phyloP scores from a whole-genome alignment of 768 basidiomycete genomes.

The Rhizopogon vesiculosus region DNA sequence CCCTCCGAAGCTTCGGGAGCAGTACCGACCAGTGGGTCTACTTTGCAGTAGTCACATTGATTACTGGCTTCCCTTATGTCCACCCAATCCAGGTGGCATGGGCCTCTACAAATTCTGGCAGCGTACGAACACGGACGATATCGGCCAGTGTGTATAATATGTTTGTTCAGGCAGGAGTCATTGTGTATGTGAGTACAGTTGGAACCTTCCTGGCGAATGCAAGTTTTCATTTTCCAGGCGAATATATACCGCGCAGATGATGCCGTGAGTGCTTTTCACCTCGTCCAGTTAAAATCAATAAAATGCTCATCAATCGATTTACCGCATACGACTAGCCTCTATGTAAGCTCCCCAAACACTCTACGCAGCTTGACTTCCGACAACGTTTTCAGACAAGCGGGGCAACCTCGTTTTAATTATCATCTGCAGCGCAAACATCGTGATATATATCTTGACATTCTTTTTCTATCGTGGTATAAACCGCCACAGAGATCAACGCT shows the following conservation, averaged over 20 bases:
- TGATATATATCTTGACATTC: constrained; percentile 44
- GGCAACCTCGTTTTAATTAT: constrained; percentile 55
- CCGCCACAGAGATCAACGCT: constrained; percentile 40
- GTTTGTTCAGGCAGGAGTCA: constrained; percentile 54
- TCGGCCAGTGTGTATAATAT: constrained; percentile 53
- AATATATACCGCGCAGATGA: constrained; percentile 55
- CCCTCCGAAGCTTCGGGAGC: constrained; percentile 45
- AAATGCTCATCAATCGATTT: neutral
- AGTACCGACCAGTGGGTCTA: constrained; percentile 53
- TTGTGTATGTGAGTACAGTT: constrained; percentile 37
- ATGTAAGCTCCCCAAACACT: constrained; percentile 9
- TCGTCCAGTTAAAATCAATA: neutral
- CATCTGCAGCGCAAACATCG: constrained; percentile 51
- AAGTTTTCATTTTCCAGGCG: constrained; percentile 27
- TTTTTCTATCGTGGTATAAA: constrained; percentile 55
- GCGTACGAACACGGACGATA: constrained; percentile 49
- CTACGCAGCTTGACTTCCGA: neutral
- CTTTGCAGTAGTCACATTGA: constrained; percentile 46
- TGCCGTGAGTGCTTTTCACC: constrained; percentile 24
- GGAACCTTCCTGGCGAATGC: neutral
- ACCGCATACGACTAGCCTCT: constrained; percentile 10
- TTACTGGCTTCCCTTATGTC: constrained; percentile 48
- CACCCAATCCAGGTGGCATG: constrained; percentile 46
- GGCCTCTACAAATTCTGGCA: constrained; percentile 57
- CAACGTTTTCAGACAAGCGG: constrained; percentile 40